Evolutionary conservation across 2,329 filamentous ascomycete species (phyloP), one percentile per base, ranked within the genome.

Genomic region (Ceratocystis diversiconidia): DNA sequence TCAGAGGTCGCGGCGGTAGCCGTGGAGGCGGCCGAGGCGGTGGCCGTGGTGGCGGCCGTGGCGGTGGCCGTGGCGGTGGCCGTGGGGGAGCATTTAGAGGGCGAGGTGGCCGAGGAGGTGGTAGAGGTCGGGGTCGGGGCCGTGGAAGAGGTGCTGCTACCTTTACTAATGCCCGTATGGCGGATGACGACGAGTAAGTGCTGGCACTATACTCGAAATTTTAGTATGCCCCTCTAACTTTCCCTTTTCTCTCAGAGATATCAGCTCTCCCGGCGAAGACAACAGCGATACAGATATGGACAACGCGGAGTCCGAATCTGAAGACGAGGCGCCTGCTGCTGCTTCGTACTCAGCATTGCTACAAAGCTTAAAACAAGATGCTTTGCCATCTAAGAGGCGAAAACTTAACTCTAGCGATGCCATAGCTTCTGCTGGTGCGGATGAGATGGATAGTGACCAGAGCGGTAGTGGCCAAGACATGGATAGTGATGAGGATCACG

Each of bases 321-420:
- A 79, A 22, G 73, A 74, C 48, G 76, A 77, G 65, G 71, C 71
- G 28, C 71, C 67, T 4, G 63, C 74, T n/a, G 68, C 72, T 50
- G 55, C 72, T 4, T 79, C 84, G 2, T 87, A 86, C 69, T 76
- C 80, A 74, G 76, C 81, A 6, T 75, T 87, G 5, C 76, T 87
- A 70, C 79, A 85, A 70, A 85, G 80, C 66, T 75, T 87, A 61
- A 76, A 77, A 2, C 62, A 65, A 46, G 66, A 65, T 25, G 74
- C 72, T 2, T 79, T 78, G 1, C 78, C 76, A 52, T 74, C 79
- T 1, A 87, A 86, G 71, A 77, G 82, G 72, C 77, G 83, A 65
- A 86, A 85, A 70, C 69, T 85, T 7, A 78, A 79, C 28, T 76
- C 79, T 62, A 68, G 67, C 60, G 69, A 70, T 62, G 55, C 67